These are phyloP conservation scores for Ceratocystis eucalypticola DNA, from an alignment of 2,329 filamentous ascomycete species.

Conservation along the genomic window DNA sequence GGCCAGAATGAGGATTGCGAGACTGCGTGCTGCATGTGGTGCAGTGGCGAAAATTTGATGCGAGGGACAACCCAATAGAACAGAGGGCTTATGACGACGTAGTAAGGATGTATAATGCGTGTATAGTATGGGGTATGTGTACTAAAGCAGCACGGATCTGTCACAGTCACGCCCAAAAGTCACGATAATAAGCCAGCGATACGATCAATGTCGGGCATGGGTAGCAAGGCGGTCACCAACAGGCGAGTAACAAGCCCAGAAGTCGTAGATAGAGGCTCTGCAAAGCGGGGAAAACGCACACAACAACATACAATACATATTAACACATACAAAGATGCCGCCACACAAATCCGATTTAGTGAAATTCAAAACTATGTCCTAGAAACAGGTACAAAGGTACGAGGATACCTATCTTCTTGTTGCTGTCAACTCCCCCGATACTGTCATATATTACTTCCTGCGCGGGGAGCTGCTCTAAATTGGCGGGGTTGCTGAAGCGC, in stretches of 20 bases:
- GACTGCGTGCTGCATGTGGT: background rate
- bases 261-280: background rate
- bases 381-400: background rate
- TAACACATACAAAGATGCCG: background rate
- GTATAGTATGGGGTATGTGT: background rate
- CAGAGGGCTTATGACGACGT: background rate
- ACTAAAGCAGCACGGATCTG: background rate
- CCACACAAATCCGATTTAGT: background rate
- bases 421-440: background rate
- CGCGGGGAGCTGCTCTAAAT: background rate
- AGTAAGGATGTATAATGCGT: slow-evolving; percentile 1
- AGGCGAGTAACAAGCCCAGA: background rate
- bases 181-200: background rate
- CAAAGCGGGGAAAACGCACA: slow-evolving; percentile 1
- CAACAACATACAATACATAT: background rate
- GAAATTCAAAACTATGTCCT: background rate
- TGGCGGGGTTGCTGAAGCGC: background rate
- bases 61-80: background rate
- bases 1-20: background rate
- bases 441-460: background rate
- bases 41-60: slow-evolving; percentile 8
- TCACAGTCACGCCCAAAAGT: background rate
- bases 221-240: background rate
- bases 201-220: background rate
- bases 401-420: background rate